Evolutionary conservation across 176 grass and related monocot genomes (phyloP).

Genomic region (Ensete glaucum): DNA sequence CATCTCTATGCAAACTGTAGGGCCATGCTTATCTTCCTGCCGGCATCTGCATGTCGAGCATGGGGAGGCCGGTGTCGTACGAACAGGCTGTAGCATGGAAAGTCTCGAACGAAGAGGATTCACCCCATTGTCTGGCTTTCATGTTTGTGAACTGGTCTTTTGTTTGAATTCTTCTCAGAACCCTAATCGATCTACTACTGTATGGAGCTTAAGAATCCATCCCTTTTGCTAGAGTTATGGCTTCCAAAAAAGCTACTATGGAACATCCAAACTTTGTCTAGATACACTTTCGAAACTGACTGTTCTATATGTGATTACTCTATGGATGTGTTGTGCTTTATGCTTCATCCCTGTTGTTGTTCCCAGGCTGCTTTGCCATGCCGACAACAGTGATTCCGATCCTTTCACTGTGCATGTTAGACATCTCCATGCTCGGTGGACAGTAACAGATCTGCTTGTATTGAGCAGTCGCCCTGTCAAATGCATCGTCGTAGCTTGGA

Average conservation of each 20-base stretch:
- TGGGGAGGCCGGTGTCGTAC: slow-evolving; percentile 68
- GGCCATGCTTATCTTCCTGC: slow-evolving; percentile 53
- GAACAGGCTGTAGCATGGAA: slow-evolving; percentile 79
- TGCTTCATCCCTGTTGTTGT: not conserved
- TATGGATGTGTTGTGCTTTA: not conserved
- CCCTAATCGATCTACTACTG: not conserved
- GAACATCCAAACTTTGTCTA: not conserved
- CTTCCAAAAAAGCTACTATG: not conserved
- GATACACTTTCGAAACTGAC: not conserved
- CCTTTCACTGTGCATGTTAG: not conserved
- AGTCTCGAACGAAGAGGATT: slow-evolving; percentile 55
- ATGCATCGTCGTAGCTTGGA: too few species aligned
- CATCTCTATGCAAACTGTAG: slow-evolving; percentile 24
- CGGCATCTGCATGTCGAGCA: slow-evolving; percentile 69
- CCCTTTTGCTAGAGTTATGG: not conserved
- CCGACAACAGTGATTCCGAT: too few species aligned
- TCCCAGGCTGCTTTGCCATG: too few species aligned
- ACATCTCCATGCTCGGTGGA: not conserved
- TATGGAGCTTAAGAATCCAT: not conserved
- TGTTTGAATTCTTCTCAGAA: slow-evolving; percentile 31
- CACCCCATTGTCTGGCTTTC: slow-evolving; percentile 70
- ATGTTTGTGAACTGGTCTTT: slow-evolving; percentile 96
- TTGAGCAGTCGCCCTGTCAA: too few species aligned
- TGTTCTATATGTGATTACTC: not conserved
- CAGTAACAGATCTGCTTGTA: not conserved